phyloP scores from a whole-genome alignment of 352 stramenopile genomes.

The Peronospora belbahrii region DNA sequence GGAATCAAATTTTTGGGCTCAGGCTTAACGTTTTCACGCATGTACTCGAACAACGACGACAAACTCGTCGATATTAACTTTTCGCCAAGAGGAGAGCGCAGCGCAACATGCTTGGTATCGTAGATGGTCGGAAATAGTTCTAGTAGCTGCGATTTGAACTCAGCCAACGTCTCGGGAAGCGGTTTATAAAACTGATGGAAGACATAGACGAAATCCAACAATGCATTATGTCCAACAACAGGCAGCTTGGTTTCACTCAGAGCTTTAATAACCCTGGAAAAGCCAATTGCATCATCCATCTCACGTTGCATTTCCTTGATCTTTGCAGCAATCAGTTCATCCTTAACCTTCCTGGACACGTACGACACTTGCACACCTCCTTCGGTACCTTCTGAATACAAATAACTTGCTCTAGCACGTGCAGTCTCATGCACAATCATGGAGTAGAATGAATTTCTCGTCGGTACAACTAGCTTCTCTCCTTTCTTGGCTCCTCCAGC shows the following conservation, averaged over 20 bases:
- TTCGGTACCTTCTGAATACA: slow-evolving; percentile 47
- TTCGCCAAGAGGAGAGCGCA: slow-evolving; percentile 41
- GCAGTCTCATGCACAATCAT: slow-evolving; percentile 68
- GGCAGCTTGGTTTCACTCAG: slow-evolving; percentile 70
- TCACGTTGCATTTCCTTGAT: slow-evolving; percentile 47
- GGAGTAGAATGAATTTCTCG: slow-evolving; percentile 61
- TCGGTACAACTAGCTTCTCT: slow-evolving; percentile 42
- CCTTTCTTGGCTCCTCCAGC: slow-evolving; percentile 40
- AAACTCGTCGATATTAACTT: slow-evolving; percentile 59
- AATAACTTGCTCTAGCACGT: slow-evolving; percentile 42
- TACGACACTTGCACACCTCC: slow-evolving; percentile 52
- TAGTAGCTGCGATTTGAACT: slow-evolving; percentile 65
- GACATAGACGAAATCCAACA: slow-evolving; percentile 80
- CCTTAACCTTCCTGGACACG: slow-evolving; percentile 54
- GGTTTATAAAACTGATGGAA: slow-evolving; percentile 80
- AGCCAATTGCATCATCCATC: slow-evolving; percentile 63
- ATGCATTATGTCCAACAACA: slow-evolving; percentile 72
- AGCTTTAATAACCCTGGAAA: slow-evolving; percentile 70
- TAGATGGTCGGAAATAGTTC: slow-evolving; percentile 70
- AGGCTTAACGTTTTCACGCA: slow-evolving; percentile 57
- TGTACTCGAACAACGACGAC: slow-evolving; percentile 67
- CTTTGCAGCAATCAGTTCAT: slow-evolving; percentile 47
- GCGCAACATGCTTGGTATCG: slow-evolving; percentile 69
- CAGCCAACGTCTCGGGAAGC: slow-evolving; percentile 52
- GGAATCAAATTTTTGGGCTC: slow-evolving; percentile 47